Evolutionary conservation across 2,329 filamentous ascomycete genomes (phyloP).

Genomic region (Zasmidium cellare): DNA sequence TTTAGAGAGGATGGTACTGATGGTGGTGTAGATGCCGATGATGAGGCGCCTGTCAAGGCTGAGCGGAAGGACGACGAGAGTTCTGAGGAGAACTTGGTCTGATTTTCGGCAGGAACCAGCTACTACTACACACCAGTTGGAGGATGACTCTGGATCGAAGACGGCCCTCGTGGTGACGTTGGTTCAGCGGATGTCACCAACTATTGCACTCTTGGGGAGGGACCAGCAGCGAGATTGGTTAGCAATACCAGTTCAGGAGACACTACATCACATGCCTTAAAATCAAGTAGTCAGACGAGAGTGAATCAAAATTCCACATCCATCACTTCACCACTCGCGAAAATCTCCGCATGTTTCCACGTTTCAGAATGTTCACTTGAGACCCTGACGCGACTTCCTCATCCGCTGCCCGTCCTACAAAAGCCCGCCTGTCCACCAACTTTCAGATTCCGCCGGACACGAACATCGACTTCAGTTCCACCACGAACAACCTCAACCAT

Average conservation of each 20-base stretch:
- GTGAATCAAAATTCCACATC: neutral
- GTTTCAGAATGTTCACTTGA: neutral
- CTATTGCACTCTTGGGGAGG: too few relatives aligned
- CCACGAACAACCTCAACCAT: conserved; percentile 1
- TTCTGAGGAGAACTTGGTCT: conserved; percentile 8
- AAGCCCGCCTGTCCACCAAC: neutral
- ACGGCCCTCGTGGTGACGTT: too few relatives aligned
- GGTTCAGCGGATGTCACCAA: too few relatives aligned
- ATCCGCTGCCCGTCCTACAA: neutral
- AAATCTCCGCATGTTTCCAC: neutral
- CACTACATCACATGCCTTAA: too few relatives aligned
- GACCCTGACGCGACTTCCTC: neutral
- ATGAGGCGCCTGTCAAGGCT: neutral
- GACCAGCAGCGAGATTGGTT: too few relatives aligned
- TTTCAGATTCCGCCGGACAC: neutral
- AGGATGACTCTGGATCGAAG: too few relatives aligned
- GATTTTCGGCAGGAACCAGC: neutral
- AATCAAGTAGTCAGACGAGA: neutral
- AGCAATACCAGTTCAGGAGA: too few relatives aligned
- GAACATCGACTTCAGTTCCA: conserved; percentile 1
- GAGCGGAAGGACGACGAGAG: neutral
- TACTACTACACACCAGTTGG: too few relatives aligned
- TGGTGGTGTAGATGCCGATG: neutral
- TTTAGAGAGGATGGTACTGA: neutral
- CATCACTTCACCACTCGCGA: neutral